Conservation (phyloP, 306 rosid species). For the Lablab purpureus region DNA sequence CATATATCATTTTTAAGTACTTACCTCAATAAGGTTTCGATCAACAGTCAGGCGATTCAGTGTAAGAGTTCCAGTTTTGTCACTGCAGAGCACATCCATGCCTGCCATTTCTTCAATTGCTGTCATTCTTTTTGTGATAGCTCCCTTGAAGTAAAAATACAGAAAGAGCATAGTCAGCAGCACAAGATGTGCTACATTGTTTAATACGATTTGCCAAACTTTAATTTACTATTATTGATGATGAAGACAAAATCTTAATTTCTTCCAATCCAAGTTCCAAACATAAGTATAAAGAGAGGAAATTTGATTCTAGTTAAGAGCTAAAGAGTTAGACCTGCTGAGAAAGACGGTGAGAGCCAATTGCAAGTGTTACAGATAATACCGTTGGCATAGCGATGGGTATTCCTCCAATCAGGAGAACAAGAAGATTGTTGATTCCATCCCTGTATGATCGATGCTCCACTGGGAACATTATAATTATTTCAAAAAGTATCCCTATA, state of each 20-base stretch:
- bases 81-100: conserved; percentile 94
- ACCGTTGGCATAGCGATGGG: conserved; percentile 98
- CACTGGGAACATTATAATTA: conserved; percentile 83
- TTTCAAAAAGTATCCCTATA: conserved; percentile 86
- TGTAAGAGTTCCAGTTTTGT: conserved; percentile 92
- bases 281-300: background rate
- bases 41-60: conserved; percentile 86
- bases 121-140: conserved; percentile 92
- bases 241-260: conserved; percentile 15
- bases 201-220: conserved; percentile 22
- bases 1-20: conserved; percentile 35
- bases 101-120: conserved; percentile 98
- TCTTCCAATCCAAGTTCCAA: conserved; percentile 18
- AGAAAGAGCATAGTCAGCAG: conserved; percentile 38
- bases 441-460: conserved; percentile 83
- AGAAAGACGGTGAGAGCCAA: conserved; percentile 89
- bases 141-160: conserved; percentile 62
- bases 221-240: conserved; percentile 2
- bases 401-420: conserved; percentile 92
- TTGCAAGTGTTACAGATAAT: conserved; percentile 90
- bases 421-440: conserved; percentile 94
- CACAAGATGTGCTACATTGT: conserved; percentile 4
- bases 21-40: conserved; percentile 80
- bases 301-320: background rate
- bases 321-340: conserved; percentile 68